Base-by-base conservation (phyloP, 257 asterid species). In the Leonotis leonurus region DNA sequence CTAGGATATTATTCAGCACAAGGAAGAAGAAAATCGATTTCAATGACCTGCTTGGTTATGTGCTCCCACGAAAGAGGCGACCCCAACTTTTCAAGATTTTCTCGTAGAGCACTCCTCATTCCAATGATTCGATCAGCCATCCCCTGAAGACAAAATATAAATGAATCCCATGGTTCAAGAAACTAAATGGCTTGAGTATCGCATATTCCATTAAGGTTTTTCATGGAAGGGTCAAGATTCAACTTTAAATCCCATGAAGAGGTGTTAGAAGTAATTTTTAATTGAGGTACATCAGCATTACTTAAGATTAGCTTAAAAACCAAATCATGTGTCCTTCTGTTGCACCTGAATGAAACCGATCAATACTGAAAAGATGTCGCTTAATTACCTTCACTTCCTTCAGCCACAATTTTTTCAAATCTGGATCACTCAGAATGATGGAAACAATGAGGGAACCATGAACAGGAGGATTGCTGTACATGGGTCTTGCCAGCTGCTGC, bases 51-150 rank as follows among this genome's bases (percentile, higher is more conserved):
- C 33, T 87, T 93, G 67, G 99, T 93, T 73, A 93, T 70, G 77
- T 93, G 99, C 79, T 87, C 96, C 99, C 99, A 93, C 11, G 96
- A 71, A 62, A 80, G 82, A 57, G 92, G 81, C 1, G 99, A 93
- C 4, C 97, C 99, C 84, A 89, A 64, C 51, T 84, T 85, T 52
- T 93, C 96, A 24, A 93, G 96, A 70, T 83, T 89, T 51, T 83
- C 94, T 54, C 84, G 62, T 45, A 89, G 79, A 62, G 94, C 77
- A 56, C 82, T 81, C 76, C 99, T 85, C 91, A 87, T 85, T 49
- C 97, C 96, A 13, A 93, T 93, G 71, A 93, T 93, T 17, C 99
- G 87, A 67, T 89, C 95, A 67, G 99, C 99, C 99, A 93, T 93
- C 54, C 90, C 99, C 99, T 93, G 70, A 56, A 62, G 25, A 45